These are phyloP conservation scores for Epichloe scottii DNA, from an alignment of 2,329 filamentous ascomycete species.

Conservation along the genomic window DNA sequence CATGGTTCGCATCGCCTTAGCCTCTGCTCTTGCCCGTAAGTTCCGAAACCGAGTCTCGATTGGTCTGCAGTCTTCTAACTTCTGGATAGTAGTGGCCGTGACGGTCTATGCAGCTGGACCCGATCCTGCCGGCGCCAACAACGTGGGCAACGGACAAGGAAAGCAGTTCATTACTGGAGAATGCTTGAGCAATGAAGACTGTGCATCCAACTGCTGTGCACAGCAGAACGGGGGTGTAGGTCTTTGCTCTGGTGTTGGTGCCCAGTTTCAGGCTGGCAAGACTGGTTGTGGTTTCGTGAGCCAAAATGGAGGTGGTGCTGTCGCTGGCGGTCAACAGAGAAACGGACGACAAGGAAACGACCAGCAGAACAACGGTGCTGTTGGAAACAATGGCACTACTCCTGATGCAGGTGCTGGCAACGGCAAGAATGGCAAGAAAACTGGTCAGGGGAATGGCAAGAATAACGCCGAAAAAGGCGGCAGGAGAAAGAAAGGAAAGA, in stretches of 20 bases:
- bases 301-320: background rate
- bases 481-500: background rate
- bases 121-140: constrained; percentile 11
- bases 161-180: constrained; percentile 19
- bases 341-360: background rate
- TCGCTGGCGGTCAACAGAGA: background rate
- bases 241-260: constrained; percentile 18
- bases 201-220: constrained; percentile 17
- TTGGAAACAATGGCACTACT: background rate
- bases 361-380: background rate
- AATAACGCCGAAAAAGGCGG: background rate
- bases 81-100: constrained; percentile 4
- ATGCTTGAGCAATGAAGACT: constrained; percentile 17
- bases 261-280: constrained; percentile 19
- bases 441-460: too few species aligned
- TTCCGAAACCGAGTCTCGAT: background rate
- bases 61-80: background rate
- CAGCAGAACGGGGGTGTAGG: constrained; percentile 12
- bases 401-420: background rate
- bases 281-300: constrained; percentile 18
- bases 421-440: background rate
- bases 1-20: constrained; percentile 16
- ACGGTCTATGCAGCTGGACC: constrained; percentile 7
- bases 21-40: constrained; percentile 15
- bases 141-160: constrained; percentile 14